Conservation (phyloP, 306 rosid genomes). For the Glycine tomentella region DNA sequence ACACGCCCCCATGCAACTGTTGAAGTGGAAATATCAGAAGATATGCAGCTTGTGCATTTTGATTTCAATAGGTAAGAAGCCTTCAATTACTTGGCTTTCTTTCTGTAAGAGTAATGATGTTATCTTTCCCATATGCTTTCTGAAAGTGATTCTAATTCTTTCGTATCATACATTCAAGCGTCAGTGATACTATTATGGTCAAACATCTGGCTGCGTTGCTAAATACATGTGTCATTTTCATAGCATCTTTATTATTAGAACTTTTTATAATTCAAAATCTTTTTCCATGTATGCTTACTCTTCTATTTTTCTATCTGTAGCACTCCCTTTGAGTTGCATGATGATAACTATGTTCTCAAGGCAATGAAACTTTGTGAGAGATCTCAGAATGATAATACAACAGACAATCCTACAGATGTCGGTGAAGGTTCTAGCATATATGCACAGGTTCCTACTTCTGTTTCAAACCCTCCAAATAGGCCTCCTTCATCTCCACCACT, state of each 20-base stretch:
- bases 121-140: neutral
- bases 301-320: constrained; percentile 50
- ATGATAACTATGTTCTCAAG: constrained; percentile 85
- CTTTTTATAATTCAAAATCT: constrained; percentile 15
- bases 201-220: neutral
- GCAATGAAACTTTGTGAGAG: constrained; percentile 84
- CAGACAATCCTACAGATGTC: constrained; percentile 65
- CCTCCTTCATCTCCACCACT: constrained; percentile 85
- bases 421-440: constrained; percentile 80
- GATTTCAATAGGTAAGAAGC: constrained; percentile 86
- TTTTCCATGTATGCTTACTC: constrained; percentile 1
- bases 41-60: constrained; percentile 80
- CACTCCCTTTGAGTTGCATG: constrained; percentile 97
- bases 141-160: neutral
- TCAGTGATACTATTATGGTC: neutral
- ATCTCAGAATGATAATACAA: constrained; percentile 58
- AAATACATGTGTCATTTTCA: neutral
- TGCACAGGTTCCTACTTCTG: constrained; percentile 55
- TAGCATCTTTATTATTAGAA: neutral
- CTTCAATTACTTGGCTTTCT: constrained; percentile 9
- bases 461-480: constrained; percentile 63
- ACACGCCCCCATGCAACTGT: constrained; percentile 90
- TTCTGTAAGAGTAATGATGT: constrained; percentile 18
- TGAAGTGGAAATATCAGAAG: constrained; percentile 46
- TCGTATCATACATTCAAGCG: neutral